A percentile compares a stretch with the other conserved stretches of the same genome.
These are phyloP conservation scores for Buxus sempervirens DNA, from an alignment of 164 flowering plant genomes.

Conservation along the genomic window DNA sequence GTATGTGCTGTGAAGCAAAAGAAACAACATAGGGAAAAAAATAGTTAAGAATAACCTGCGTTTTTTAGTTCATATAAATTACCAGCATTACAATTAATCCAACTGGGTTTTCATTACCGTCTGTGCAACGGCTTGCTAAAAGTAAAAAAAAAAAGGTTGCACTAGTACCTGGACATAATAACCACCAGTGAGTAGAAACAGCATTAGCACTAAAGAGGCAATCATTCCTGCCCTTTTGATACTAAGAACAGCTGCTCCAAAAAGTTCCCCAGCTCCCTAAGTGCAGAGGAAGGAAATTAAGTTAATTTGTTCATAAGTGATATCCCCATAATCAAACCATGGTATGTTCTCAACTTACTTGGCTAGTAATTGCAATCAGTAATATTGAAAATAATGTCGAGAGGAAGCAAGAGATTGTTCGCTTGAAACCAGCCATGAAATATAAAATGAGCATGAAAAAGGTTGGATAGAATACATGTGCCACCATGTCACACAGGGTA, in stretches of 20 bases:
- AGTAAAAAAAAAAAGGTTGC: background rate
- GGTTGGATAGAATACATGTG: conserved; percentile 78
- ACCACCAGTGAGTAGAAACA: conserved; percentile 97
- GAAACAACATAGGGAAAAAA: background rate
- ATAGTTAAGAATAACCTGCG: background rate
- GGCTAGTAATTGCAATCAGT: conserved; percentile 75
- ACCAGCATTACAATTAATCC: background rate
- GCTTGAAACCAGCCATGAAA: conserved; percentile 93
- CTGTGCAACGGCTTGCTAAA: too few relatives aligned
- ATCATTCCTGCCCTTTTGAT: conserved; percentile 89
- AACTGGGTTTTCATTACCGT: background rate
- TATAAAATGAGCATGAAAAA: conserved; percentile 78
- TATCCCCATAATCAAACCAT: background rate
- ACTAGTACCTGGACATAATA: conserved; percentile 85
- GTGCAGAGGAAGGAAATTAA: conserved; percentile 1
- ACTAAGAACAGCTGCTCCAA: conserved; percentile 88
- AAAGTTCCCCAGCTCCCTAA: conserved; percentile 96
- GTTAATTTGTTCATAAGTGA: background rate
- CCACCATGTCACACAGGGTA: conserved; percentile 92
- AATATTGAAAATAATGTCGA: conserved; percentile 57
- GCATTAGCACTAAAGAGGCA: conserved; percentile 79
- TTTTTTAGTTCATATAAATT: background rate
- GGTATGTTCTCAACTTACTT: conserved; percentile 42
- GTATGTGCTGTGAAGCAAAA: conserved; percentile 75
- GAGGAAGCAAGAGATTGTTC: conserved; percentile 79